Percentiles rank a stretch among this genome's conserved stretches.
Evolutionary conservation across 208 protist genomes (phyloP).

Genomic region (Acanthamoeba lenticulata): DNA sequence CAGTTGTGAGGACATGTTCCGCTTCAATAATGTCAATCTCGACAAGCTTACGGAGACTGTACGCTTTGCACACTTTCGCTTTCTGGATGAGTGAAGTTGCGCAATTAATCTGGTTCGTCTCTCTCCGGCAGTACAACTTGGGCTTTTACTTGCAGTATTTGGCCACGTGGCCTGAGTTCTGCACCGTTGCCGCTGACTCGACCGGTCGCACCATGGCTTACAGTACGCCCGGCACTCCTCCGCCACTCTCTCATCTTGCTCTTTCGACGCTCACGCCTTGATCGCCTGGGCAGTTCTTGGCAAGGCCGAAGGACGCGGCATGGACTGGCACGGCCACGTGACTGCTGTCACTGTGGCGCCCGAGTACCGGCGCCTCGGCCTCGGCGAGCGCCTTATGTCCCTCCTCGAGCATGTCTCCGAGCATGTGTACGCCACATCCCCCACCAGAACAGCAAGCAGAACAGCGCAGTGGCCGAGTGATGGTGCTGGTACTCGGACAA

Average conservation of each 20-base stretch:
- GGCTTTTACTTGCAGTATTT: conserved; percentile 98
- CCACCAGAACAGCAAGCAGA: too few species aligned
- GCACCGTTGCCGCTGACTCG: conserved; percentile 91
- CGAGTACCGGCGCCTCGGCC: conserved; percentile 94
- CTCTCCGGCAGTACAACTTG: conserved; percentile 90
- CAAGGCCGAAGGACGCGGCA: conserved; percentile 95
- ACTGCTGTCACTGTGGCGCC: conserved; percentile 98
- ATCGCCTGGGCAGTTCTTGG: conserved; percentile 88
- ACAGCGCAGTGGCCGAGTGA: too few species aligned
- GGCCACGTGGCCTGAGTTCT: conserved; percentile 97
- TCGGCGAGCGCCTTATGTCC: conserved; percentile 95
- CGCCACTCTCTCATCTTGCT: background rate
- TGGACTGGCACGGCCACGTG: conserved; percentile 98
- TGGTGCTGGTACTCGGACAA: too few species aligned
- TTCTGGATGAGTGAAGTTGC: too few species aligned
- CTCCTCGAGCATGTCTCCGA: conserved; percentile 94
- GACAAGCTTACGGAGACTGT: conserved; percentile 97
- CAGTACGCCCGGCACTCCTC: conserved; percentile 77
- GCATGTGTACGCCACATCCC: conserved; percentile 76
- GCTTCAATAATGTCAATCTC: conserved; percentile 97
- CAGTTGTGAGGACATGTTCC: conserved; percentile 93
- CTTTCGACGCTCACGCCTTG: too few species aligned
- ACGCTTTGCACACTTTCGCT: background rate
- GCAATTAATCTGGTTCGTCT: background rate
- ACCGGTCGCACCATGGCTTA: conserved; percentile 95